Conservation (phyloP, 2,329 filamentous ascomycete species). For the Calonectria naviculata region DNA sequence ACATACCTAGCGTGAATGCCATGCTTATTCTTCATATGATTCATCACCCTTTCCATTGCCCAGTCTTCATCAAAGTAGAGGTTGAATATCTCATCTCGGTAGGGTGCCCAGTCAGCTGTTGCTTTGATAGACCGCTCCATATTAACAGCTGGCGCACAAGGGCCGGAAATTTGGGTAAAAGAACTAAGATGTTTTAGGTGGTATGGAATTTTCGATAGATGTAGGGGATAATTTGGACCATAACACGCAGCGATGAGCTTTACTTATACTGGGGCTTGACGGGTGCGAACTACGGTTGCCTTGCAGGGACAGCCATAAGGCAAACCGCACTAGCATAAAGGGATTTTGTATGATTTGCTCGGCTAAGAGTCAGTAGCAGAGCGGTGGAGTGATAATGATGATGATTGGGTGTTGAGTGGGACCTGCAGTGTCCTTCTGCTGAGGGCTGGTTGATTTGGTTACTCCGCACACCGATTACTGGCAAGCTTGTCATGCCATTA, state of each 20-base stretch:
- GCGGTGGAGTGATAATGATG: neutral
- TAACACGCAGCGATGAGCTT: neutral
- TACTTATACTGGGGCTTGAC: neutral
- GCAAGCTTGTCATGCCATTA: neutral
- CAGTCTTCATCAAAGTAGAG: neutral
- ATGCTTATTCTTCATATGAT: neutral
- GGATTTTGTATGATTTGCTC: neutral
- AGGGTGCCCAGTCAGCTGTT: neutral
- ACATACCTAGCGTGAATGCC: neutral
- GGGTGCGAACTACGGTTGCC: neutral
- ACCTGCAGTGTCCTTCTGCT: neutral
- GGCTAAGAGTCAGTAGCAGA: neutral
- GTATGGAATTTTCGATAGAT: neutral
- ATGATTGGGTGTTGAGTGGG: neutral
- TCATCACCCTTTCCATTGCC: neutral
- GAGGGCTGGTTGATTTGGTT: neutral
- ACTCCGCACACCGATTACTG: neutral
- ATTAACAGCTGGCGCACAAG: neutral
- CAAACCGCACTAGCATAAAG: neutral
- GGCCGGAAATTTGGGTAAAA: neutral
- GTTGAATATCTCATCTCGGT: neutral
- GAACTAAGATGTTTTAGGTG: neutral
- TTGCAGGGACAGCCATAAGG: neutral
- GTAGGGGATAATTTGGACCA: neutral
- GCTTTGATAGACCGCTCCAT: neutral